phyloP scores from a whole-genome alignment of 371 early-diverging fungal species.

The Coemansia linderi region DNA sequence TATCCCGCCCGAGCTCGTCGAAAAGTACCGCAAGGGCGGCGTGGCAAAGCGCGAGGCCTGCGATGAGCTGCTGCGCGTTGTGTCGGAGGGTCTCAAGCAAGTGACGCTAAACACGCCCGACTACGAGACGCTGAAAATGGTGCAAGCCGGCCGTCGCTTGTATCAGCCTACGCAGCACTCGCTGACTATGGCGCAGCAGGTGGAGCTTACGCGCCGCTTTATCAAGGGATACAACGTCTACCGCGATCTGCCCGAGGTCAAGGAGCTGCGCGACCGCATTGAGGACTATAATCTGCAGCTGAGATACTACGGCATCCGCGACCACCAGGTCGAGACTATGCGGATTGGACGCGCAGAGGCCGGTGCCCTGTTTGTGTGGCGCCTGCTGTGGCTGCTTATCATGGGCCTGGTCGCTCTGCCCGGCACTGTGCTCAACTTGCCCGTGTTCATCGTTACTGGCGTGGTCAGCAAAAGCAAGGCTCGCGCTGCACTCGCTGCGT shows the following conservation, averaged over 20 bases:
- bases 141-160: conserved; percentile 93
- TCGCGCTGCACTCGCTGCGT: conserved; percentile 82
- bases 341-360: conserved; percentile 71
- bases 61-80: conserved; percentile 70
- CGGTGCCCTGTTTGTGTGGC: conserved; percentile 67
- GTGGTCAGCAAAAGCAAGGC: conserved; percentile 78
- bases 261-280: conserved; percentile 71
- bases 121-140: conserved; percentile 84
- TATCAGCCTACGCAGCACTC: conserved; percentile 86
- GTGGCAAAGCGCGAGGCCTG: conserved; percentile 78
- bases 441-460: conserved; percentile 74
- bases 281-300: conserved; percentile 85
- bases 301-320: conserved; percentile 87
- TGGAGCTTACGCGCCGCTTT: conserved; percentile 89
- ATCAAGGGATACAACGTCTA: conserved; percentile 82
- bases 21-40: conserved; percentile 81
- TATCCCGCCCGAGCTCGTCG: conserved; percentile 73
- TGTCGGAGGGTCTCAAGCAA: conserved; percentile 75
- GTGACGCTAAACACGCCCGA: conserved; percentile 94
- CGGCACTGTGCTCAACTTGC: conserved; percentile 79
- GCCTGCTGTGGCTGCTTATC: conserved; percentile 67
- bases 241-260: conserved; percentile 79
- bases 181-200: conserved; percentile 78
- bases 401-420: conserved; percentile 81
- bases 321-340: conserved; percentile 92